phyloP scores from a whole-genome alignment of 2,329 filamentous ascomycete genomes.

The Periconia sp. region DNA sequence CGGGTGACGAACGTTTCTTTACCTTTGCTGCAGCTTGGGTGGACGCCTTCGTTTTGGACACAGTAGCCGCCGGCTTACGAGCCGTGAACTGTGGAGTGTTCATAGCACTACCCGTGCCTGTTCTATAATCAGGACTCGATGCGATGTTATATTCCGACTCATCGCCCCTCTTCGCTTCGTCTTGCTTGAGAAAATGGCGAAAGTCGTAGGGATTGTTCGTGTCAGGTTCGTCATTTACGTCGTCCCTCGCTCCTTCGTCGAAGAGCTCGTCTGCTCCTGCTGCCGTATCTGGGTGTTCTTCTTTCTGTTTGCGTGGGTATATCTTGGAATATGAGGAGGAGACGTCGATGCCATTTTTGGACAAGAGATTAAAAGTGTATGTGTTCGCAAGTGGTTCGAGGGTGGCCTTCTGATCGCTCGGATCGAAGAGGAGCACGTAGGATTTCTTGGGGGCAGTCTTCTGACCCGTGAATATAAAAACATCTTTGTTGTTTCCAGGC shows the following conservation, averaged over 20 bases:
- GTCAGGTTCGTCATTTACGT: constrained; percentile 48
- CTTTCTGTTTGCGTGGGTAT: constrained; percentile 40
- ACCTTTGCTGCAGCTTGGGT: constrained; percentile 9
- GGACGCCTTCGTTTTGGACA: constrained; percentile 16
- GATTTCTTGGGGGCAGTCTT: constrained; percentile 39
- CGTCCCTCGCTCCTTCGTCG: constrained; percentile 31
- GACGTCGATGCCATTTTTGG: constrained; percentile 69
- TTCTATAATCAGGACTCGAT: constrained; percentile 32
- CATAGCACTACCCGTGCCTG: constrained; percentile 34
- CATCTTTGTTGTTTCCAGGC: constrained; percentile 31
- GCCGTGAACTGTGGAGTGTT: constrained; percentile 37
- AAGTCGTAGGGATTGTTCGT: constrained; percentile 57
- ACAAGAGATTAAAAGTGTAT: constrained; percentile 85
- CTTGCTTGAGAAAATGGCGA: constrained; percentile 51
- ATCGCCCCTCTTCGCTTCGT: constrained; percentile 40
- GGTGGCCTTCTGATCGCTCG: constrained; percentile 75
- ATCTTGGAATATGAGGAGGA: constrained; percentile 72
- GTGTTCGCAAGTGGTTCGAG: constrained; percentile 82
- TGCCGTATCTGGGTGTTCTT: constrained; percentile 29
- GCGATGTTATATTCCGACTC: constrained; percentile 36
- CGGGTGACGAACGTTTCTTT: constrained; percentile 39
- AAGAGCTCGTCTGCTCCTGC: constrained; percentile 35
- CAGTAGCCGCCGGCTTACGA: constrained; percentile 19
- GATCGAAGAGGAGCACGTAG: constrained; percentile 74
- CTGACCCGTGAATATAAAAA: constrained; percentile 50